Conservation (phyloP, 257 asterid species). For the Coffea canephora region DNA sequence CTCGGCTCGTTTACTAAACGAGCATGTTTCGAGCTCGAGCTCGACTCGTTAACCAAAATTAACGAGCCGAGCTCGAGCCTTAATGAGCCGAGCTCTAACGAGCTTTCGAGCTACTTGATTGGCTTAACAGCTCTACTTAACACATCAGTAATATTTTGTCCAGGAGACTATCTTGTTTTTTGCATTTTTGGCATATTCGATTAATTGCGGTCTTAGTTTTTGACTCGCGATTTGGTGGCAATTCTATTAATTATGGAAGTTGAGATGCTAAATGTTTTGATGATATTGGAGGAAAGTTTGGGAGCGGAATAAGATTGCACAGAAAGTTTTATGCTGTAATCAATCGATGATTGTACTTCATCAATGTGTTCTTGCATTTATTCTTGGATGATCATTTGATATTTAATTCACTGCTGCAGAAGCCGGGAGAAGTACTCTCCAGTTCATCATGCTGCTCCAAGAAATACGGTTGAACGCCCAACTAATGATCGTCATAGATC, state of each 20-base stretch:
- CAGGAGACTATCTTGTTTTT: not conserved
- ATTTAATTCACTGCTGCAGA: conserved; percentile 29
- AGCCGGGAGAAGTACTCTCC: conserved; percentile 50
- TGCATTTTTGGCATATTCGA: not conserved
- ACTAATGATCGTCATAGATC: conserved; percentile 32
- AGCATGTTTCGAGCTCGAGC: too few relatives aligned
- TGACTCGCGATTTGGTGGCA: not conserved
- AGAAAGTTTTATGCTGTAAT: not conserved
- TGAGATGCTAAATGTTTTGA: not conserved
- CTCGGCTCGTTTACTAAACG: too few relatives aligned
- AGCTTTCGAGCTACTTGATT: too few relatives aligned
- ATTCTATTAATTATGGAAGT: not conserved
- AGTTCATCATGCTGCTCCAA: conserved; percentile 46
- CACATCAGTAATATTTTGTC: not conserved
- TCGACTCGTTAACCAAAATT: too few relatives aligned
- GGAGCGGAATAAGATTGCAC: not conserved
- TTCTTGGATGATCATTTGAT: conserved; percentile 8
- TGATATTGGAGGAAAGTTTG: not conserved
- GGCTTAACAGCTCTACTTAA: too few relatives aligned
- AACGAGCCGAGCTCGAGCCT: too few relatives aligned
- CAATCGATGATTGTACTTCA: not conserved
- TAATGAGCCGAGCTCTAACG: too few relatives aligned
- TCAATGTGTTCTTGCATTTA: not conserved
- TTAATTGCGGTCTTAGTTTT: not conserved
- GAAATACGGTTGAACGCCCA: conserved; percentile 32